Conservation (phyloP, 176 grass and related monocot genomes). For the Carex pumila region DNA sequence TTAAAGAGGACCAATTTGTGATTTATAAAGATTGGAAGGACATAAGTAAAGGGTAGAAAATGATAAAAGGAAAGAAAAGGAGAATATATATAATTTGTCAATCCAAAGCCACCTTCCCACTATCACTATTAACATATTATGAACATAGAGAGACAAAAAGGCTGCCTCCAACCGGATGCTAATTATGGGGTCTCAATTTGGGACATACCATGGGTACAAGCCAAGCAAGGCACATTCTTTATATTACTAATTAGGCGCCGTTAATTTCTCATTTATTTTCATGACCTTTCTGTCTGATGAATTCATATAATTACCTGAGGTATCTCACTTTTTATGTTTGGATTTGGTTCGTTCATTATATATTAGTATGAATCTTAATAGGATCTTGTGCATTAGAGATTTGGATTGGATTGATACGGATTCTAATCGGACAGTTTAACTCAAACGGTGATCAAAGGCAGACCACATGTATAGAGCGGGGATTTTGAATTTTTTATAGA, state of each 20-base stretch:
- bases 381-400: too few relatives aligned
- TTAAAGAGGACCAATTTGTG: not conserved
- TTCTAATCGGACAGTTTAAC: too few relatives aligned
- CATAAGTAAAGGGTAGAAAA: not conserved
- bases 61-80: not conserved
- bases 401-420: too few relatives aligned
- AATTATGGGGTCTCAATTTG: constrained; percentile 20
- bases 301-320: too few relatives aligned
- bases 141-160: constrained; percentile 3
- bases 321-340: too few relatives aligned
- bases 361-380: too few relatives aligned
- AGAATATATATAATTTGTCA: not conserved
- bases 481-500: too few relatives aligned
- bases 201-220: constrained; percentile 20
- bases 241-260: not conserved
- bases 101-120: constrained; percentile 5
- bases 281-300: not conserved
- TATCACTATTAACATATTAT: not conserved
- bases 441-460: too few relatives aligned
- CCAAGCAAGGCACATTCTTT: constrained; percentile 13
- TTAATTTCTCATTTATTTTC: not conserved
- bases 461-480: too few relatives aligned
- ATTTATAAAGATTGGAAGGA: not conserved
- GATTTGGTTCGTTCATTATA: too few relatives aligned
- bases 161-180: not conserved